Conservation (phyloP, 78 protist genomes). For the Blattamonas nauphoetae region DNA sequence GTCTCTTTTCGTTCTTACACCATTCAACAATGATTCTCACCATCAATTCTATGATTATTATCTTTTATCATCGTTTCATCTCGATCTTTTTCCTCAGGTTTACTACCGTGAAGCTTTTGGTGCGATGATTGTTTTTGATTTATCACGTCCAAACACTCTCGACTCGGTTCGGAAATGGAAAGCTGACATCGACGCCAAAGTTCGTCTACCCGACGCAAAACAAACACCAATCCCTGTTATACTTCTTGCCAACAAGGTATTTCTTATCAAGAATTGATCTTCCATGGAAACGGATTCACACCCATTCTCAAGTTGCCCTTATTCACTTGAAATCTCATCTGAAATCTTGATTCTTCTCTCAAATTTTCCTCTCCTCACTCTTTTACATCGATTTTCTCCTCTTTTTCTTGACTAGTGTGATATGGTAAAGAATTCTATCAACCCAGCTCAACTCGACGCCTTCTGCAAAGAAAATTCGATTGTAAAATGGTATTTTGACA, state of each 20-base stretch:
- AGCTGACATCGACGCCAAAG: slow-evolving; percentile 21
- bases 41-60: too few species aligned
- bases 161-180: slow-evolving; percentile 25
- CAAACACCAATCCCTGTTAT: slow-evolving; percentile 21
- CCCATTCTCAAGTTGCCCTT: too few species aligned
- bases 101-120: slow-evolving; percentile 30
- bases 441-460: background rate
- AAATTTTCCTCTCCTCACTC: background rate
- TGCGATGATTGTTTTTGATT: slow-evolving; percentile 29
- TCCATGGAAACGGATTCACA: too few species aligned
- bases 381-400: background rate
- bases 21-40: too few species aligned
- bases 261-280: slow-evolving; percentile 15
- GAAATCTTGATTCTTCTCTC: too few species aligned
- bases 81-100: too few species aligned
- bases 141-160: slow-evolving; percentile 13
- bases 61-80: too few species aligned
- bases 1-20: too few species aligned
- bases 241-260: slow-evolving; percentile 22
- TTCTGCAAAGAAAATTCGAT: background rate
- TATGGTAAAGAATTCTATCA: background rate
- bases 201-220: background rate
- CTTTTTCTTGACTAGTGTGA: background rate
- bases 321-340: too few species aligned
- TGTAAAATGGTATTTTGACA: background rate